Evolutionary conservation across 2,329 filamentous ascomycete species (phyloP).

Genomic region (Apiospora saccharicola): DNA sequence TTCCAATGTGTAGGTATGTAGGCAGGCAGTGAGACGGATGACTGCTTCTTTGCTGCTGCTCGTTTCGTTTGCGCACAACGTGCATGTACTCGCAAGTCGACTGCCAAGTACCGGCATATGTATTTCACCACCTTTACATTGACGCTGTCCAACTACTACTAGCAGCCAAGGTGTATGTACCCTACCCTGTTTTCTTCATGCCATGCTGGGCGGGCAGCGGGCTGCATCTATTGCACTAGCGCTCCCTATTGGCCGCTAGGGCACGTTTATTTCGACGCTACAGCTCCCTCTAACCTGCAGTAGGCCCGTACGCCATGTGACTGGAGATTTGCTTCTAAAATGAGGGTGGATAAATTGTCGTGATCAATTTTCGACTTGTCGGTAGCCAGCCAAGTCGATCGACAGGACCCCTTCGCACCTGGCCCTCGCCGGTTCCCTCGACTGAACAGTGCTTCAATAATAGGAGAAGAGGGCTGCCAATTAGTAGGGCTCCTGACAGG

Average conservation of each 20-base stretch:
- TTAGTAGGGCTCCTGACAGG: conserved; percentile 3
- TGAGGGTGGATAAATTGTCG: conserved; percentile 32
- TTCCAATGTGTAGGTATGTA: not conserved
- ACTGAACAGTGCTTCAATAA: conserved; percentile 18
- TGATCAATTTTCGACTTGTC: conserved; percentile 25
- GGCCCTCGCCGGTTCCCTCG: conserved; percentile 2
- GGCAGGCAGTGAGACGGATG: not conserved
- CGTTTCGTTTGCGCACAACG: conserved; percentile 6
- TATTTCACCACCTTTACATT: not conserved
- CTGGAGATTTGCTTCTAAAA: conserved; percentile 34
- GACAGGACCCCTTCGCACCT: conserved; percentile 10
- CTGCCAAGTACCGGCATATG: conserved; percentile 23
- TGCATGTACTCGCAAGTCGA: conserved; percentile 6
- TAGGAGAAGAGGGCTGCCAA: not conserved
- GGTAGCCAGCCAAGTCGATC: conserved; percentile 16
- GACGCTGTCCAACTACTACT: not conserved
- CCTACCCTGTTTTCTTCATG: not conserved
- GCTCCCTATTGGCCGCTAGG: conserved; percentile 34
- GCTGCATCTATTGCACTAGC: conserved; percentile 23
- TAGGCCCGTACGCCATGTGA: conserved; percentile 35
- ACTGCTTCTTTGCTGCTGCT: not conserved
- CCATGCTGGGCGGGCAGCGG: conserved; percentile 18
- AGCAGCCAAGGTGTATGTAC: not conserved
- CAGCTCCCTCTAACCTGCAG: conserved; percentile 32
- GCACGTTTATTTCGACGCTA: conserved; percentile 40